phyloP scores from a whole-genome alignment of 495 filamentous ascomycete genomes.

The Trypethelium eluteriae region DNA sequence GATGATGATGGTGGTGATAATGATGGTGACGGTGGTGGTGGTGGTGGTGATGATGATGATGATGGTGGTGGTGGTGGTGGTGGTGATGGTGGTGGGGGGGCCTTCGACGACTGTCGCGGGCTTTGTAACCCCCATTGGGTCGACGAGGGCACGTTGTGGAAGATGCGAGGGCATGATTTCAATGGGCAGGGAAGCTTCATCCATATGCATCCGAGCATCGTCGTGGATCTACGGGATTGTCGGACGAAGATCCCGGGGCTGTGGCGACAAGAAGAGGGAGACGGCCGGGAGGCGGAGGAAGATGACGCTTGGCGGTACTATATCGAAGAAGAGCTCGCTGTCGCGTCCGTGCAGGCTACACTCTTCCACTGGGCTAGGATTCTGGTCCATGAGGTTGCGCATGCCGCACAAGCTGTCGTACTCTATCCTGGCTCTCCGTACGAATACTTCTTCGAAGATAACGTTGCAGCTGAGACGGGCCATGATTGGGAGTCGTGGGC shows the following conservation, averaged over 20 bases:
- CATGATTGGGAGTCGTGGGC: conserved; percentile 7
- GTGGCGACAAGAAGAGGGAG: too few relatives aligned
- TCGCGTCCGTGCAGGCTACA: neutral
- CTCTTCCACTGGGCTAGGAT: neutral
- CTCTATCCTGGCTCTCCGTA: neutral
- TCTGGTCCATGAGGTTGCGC: neutral
- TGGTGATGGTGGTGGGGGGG: too few relatives aligned
- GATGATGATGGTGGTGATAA: too few relatives aligned
- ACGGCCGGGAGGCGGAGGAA: neutral
- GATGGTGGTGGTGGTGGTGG: too few relatives aligned
- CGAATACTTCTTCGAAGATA: conserved; percentile 1
- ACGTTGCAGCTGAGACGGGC: neutral
- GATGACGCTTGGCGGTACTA: neutral
- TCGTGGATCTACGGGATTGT: neutral
- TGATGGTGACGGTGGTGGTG: too few relatives aligned
- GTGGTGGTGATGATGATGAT: too few relatives aligned
- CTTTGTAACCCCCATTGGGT: neutral
- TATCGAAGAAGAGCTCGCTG: neutral
- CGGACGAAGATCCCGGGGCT: neutral
- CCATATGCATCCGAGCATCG: neutral
- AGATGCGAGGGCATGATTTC: neutral
- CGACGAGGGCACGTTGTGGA: neutral
- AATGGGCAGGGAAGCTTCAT: neutral
- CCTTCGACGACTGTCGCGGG: too few relatives aligned
- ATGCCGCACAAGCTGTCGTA: neutral